Evolutionary conservation across 73 alveolate species (phyloP).

Genomic region (Paraurostyla sp.): DNA sequence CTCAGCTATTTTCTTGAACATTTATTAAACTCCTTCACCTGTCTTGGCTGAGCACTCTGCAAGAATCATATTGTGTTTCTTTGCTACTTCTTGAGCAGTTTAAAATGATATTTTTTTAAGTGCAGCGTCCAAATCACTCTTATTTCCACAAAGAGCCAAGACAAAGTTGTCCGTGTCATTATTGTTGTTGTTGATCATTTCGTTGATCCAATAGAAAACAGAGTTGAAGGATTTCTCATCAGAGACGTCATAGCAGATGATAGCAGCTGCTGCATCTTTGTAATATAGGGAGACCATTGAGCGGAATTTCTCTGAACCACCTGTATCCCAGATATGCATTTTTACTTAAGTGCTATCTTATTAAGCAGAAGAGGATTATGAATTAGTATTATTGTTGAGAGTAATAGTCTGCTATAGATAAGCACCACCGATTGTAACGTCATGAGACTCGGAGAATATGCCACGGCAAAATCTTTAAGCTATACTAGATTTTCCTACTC

Average conservation of each 20-base stretch:
- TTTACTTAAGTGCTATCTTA: constrained; percentile 75
- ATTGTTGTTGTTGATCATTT: constrained; percentile 69
- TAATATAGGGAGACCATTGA: constrained; percentile 88
- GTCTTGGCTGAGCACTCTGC: constrained; percentile 78
- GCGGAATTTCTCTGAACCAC: constrained; percentile 91
- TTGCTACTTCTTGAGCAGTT: constrained; percentile 61
- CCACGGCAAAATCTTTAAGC: constrained; percentile 57
- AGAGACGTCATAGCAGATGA: constrained; percentile 86
- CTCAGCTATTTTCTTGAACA: constrained; percentile 69
- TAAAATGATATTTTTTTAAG: constrained; percentile 41
- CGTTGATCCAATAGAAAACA: constrained; percentile 90
- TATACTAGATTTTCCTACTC: constrained; percentile 81
- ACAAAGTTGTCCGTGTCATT: constrained; percentile 62
- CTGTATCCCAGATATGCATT: constrained; percentile 96
- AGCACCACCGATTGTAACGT: constrained; percentile 86
- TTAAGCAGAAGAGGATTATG: background rate
- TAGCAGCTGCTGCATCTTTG: constrained; percentile 95
- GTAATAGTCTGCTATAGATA: constrained; percentile 77
- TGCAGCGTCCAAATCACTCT: constrained; percentile 78
- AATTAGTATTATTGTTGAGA: constrained; percentile 28
- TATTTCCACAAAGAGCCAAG: constrained; percentile 88
- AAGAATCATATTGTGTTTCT: constrained; percentile 69
- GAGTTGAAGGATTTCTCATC: constrained; percentile 83
- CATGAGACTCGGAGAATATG: constrained; percentile 64
- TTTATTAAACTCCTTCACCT: constrained; percentile 65